A percentile compares a stretch with the other conserved stretches of the same genome.
These are phyloP conservation scores for Mycena olivaceomarginata DNA, from an alignment of 768 basidiomycete species.

Conservation along the genomic window DNA sequence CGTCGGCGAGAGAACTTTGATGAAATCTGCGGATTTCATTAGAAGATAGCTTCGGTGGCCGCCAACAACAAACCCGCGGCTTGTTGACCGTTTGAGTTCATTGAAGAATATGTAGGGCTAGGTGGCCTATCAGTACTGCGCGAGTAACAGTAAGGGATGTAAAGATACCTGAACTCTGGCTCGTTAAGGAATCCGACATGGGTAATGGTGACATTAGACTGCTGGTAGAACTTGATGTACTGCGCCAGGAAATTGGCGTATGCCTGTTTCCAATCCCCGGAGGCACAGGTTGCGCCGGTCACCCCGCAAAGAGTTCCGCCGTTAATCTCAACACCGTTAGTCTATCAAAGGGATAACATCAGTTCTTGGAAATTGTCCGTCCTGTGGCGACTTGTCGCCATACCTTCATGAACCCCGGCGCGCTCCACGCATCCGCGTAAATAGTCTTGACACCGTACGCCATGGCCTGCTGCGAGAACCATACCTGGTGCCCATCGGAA, in stretches of 20 bases:
- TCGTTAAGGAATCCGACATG: slow-evolving; percentile 41
- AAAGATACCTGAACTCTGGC: slow-evolving; percentile 31
- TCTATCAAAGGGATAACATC: slow-evolving; percentile 11
- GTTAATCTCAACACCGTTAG: slow-evolving; percentile 16
- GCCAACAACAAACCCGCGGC: slow-evolving; percentile 23
- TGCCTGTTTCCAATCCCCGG: slow-evolving; percentile 39
- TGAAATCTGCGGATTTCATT: slow-evolving; percentile 12
- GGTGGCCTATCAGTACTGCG: not conserved
- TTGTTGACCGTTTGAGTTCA: slow-evolving; percentile 36
- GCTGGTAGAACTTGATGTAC: slow-evolving; percentile 35
- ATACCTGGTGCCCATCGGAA: slow-evolving; percentile 22
- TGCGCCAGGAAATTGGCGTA: slow-evolving; percentile 37
- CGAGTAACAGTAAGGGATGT: too few species aligned
- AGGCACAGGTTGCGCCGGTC: slow-evolving; percentile 21
- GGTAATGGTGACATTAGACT: slow-evolving; percentile 20
- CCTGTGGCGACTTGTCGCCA: not conserved
- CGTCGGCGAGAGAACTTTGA: slow-evolving; percentile 36
- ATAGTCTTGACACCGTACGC: slow-evolving; percentile 41
- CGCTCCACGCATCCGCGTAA: slow-evolving; percentile 38
- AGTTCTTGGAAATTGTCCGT: not conserved
- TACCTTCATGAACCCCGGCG: slow-evolving; percentile 42
- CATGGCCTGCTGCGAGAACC: slow-evolving; percentile 38
- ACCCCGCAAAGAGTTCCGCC: slow-evolving; percentile 38
- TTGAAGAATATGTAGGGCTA: slow-evolving; percentile 37
- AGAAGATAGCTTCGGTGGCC: not conserved